phyloP scores from a whole-genome alignment of 208 protist genomes.

The Trypanosoma rangeli region DNA sequence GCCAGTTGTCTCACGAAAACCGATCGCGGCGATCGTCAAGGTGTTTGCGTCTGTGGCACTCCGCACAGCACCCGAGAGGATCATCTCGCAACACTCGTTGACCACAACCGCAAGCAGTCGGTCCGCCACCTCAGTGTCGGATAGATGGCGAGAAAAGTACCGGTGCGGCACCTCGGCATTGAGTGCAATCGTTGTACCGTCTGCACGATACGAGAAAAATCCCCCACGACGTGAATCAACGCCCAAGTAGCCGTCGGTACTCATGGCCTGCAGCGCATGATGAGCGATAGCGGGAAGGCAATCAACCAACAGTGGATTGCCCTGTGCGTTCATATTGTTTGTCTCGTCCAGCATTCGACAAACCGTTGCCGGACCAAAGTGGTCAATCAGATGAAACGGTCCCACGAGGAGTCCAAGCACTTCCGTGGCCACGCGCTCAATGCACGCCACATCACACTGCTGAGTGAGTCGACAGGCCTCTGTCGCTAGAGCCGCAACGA shows the following conservation, averaged over 20 bases:
- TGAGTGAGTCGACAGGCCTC: slow-evolving; percentile 41
- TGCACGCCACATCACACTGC: slow-evolving; percentile 14
- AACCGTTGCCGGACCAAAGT: slow-evolving; percentile 36
- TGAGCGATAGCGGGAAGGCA: slow-evolving; percentile 10
- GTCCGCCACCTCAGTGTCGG: slow-evolving; percentile 40
- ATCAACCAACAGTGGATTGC: slow-evolving; percentile 18
- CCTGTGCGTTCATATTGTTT: slow-evolving; percentile 5
- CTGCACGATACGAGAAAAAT: slow-evolving; percentile 37
- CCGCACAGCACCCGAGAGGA: slow-evolving; percentile 42
- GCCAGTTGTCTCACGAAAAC: slow-evolving; percentile 57
- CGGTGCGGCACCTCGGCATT: slow-evolving; percentile 15
- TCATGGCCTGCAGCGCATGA: slow-evolving; percentile 33
- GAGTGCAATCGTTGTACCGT: slow-evolving; percentile 12
- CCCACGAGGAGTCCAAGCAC: slow-evolving; percentile 47
- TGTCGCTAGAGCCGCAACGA: slow-evolving; percentile 43
- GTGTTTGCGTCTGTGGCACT: slow-evolving; percentile 51
- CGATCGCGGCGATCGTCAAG: slow-evolving; percentile 60
- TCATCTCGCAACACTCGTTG: slow-evolving; percentile 60
- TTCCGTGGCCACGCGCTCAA: slow-evolving; percentile 48
- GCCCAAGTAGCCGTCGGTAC: slow-evolving; percentile 42
- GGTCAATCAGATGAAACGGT: slow-evolving; percentile 53
- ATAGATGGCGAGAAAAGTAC: slow-evolving; percentile 38
- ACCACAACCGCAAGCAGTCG: slow-evolving; percentile 64
- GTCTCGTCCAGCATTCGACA: slow-evolving; percentile 39
- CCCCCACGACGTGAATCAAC: slow-evolving; percentile 36